These are phyloP conservation scores for Lojkania enalia DNA, from an alignment of 2,329 filamentous ascomycete genomes.

Conservation along the genomic window DNA sequence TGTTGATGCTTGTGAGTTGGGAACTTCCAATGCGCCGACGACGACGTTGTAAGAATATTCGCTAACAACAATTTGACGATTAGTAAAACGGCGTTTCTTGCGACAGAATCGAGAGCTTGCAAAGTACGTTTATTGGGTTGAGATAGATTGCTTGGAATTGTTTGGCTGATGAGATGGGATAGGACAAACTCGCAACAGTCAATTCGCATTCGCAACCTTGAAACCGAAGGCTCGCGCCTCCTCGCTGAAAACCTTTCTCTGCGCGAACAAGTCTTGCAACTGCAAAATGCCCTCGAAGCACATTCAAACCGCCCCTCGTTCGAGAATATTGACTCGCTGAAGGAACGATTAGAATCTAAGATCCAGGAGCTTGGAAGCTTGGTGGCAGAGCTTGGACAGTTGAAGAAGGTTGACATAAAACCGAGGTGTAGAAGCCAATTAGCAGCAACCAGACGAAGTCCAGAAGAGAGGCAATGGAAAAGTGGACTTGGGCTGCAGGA, in stretches of 20 bases:
- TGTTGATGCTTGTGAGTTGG: constrained; percentile 69
- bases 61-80: constrained; percentile 1
- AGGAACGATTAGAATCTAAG: constrained; percentile 71
- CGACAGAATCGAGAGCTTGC: constrained; percentile 85
- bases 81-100: constrained; percentile 78
- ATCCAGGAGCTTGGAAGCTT: constrained; percentile 70
- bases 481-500: constrained; percentile 49
- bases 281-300: constrained; percentile 69
- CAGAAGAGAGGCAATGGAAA: constrained; percentile 60
- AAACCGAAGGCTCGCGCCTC: constrained; percentile 73
- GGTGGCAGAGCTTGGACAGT: constrained; percentile 64
- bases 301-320: constrained; percentile 62
- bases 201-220: constrained; percentile 73
- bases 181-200: constrained; percentile 77
- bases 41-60: background rate
- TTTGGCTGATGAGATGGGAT: constrained; percentile 14
- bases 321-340: constrained; percentile 70
- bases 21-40: too few species aligned
- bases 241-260: constrained; percentile 79
- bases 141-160: background rate
- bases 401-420: constrained; percentile 27
- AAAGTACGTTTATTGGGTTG: constrained; percentile 41
- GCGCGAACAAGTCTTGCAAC: constrained; percentile 68
- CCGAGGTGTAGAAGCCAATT: constrained; percentile 54
- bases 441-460: constrained; percentile 50